These are phyloP conservation scores for Pseudogymnoascus sp. DNA, from an alignment of 2,329 filamentous ascomycete species.

Conservation along the genomic window DNA sequence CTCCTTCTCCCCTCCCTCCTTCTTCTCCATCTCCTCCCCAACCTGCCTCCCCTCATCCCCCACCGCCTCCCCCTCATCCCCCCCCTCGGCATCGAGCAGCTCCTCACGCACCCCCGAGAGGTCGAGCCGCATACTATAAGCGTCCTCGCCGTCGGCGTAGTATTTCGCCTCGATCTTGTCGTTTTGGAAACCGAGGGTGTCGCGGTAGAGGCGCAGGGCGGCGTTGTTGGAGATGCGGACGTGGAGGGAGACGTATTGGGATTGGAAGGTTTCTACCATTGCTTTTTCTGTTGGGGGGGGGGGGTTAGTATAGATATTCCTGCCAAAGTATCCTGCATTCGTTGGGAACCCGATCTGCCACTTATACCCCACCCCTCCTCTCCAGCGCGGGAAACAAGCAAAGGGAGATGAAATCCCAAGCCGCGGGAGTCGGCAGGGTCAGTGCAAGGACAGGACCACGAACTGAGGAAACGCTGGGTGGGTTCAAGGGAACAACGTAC, in stretches of 20 bases:
- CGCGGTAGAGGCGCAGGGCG: constrained; percentile 83
- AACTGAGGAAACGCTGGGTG: neutral
- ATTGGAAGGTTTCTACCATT: constrained; percentile 92
- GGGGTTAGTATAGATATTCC: too few species aligned
- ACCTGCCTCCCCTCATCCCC: too few species aligned
- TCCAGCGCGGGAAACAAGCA: too few species aligned
- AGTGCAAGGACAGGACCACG: neutral
- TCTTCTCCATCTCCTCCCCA: too few species aligned
- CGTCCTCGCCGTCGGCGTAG: constrained; percentile 97
- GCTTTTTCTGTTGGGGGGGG: constrained; percentile 57
- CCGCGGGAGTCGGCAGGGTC: too few species aligned
- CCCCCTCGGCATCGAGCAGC: constrained; percentile 37
- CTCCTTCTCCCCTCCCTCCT: too few species aligned
- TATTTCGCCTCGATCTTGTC: constrained; percentile 83
- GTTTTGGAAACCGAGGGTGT: constrained; percentile 81
- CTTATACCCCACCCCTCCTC: too few species aligned
- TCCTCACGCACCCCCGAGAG: constrained; percentile 49
- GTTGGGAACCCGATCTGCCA: too few species aligned
- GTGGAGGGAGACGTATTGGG: constrained; percentile 89
- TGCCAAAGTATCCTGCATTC: too few species aligned
- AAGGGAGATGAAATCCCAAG: neutral
- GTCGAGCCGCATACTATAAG: constrained; percentile 87
- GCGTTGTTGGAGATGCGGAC: constrained; percentile 91
- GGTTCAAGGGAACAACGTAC: constrained; percentile 43
- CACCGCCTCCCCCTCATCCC: constrained; percentile 42